These are phyloP conservation scores for Spathaspora hagerdaliae DNA, from an alignment of 805 yeast species.

Conservation along the genomic window DNA sequence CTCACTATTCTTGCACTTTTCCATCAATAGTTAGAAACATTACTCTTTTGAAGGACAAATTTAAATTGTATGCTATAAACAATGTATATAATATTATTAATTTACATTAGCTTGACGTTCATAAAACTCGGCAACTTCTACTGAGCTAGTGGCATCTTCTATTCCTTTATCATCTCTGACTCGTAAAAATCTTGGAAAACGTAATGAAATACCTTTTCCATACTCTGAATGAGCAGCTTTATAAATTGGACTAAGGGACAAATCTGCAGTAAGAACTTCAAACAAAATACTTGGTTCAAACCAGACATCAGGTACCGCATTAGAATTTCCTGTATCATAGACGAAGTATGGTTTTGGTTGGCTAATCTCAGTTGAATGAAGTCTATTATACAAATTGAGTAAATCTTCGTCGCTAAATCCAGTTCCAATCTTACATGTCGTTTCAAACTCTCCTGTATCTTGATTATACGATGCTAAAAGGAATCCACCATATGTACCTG, in stretches of 20 bases:
- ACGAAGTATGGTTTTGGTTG: conserved; percentile 65
- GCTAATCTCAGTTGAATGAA: conserved; percentile 63
- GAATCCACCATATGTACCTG: conserved; percentile 94
- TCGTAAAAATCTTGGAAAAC: conserved; percentile 85
- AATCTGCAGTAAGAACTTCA: conserved; percentile 89
- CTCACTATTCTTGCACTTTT: too few relatives aligned
- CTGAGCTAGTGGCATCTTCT: conserved; percentile 83
- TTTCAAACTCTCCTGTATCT: conserved; percentile 89
- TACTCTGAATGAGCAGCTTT: conserved; percentile 73
- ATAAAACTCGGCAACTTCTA: conserved; percentile 81
- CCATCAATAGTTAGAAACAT: too few relatives aligned
- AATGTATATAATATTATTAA: conserved; percentile 5
- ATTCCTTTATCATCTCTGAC: conserved; percentile 81
- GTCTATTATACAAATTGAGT: conserved; percentile 50
- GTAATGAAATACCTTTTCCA: conserved; percentile 79
- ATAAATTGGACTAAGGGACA: conserved; percentile 83
- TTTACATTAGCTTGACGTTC: conserved; percentile 56
- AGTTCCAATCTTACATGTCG: conserved; percentile 96
- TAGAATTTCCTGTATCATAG: conserved; percentile 55
- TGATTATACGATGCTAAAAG: conserved; percentile 84
- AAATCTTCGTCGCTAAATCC: conserved; percentile 88
- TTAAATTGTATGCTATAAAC: too few relatives aligned
- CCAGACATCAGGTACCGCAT: conserved; percentile 89
- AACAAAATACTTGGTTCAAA: conserved; percentile 81
- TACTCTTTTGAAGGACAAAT: too few relatives aligned